Percentiles rank a stretch among this genome's conserved stretches.
phyloP scores from a whole-genome alignment of 352 stramenopile genomes.

The Phytophthora nicotianae region DNA sequence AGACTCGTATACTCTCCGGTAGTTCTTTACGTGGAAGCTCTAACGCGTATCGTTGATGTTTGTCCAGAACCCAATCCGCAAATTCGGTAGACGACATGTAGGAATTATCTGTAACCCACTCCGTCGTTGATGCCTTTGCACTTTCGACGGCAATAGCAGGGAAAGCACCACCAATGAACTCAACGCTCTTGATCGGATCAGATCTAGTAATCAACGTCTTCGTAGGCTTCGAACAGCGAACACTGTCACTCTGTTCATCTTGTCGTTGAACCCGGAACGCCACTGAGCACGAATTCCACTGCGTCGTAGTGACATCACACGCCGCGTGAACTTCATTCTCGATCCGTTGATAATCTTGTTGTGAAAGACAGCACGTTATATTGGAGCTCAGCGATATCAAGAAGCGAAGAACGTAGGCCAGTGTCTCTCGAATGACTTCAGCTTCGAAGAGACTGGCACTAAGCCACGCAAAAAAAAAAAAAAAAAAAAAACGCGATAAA shows the following conservation, averaged over 20 bases:
- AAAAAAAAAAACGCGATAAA: slow-evolving; percentile 71
- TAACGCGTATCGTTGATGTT: neutral
- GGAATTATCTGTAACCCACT: slow-evolving; percentile 2
- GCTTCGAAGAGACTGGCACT: slow-evolving; percentile 37
- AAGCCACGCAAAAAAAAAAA: slow-evolving; percentile 65
- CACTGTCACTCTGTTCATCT: slow-evolving; percentile 46
- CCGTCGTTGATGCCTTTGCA: slow-evolving; percentile 9
- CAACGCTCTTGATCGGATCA: slow-evolving; percentile 2
- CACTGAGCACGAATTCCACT: slow-evolving; percentile 33
- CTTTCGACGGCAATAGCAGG: slow-evolving; percentile 25
- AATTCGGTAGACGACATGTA: slow-evolving; percentile 1
- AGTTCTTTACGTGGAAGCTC: neutral
- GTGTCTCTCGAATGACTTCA: slow-evolving; percentile 43
- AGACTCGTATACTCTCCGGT: neutral
- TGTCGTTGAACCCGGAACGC: slow-evolving; percentile 51
- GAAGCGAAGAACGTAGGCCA: slow-evolving; percentile 67
- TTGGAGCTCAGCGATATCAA: slow-evolving; percentile 27
- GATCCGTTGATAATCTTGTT: slow-evolving; percentile 16
- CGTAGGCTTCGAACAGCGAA: neutral
- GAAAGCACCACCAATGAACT: slow-evolving; percentile 19
- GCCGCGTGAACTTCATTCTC: slow-evolving; percentile 15
- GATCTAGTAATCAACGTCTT: slow-evolving; percentile 5
- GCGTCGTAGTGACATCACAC: slow-evolving; percentile 2
- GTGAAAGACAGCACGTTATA: slow-evolving; percentile 33
- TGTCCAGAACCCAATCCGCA: slow-evolving; percentile 16